Base-by-base conservation (phyloP, 805 yeast species). In the Kluyveromyces nonfermentans region DNA sequence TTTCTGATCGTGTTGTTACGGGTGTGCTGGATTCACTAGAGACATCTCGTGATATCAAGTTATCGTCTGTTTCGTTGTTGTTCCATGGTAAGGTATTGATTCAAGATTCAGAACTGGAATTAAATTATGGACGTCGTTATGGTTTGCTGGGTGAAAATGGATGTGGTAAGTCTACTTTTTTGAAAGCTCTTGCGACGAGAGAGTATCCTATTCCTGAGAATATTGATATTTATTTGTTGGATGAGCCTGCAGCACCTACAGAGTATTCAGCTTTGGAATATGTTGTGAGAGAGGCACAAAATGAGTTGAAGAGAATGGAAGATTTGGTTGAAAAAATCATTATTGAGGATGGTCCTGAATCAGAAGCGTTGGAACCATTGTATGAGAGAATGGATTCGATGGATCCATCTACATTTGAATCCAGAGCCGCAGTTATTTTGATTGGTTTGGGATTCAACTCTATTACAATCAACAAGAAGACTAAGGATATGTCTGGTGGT, bases 401-500 rank as follows among this genome's bases (percentile, higher is more conserved):
- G 90, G 98, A 93, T 65, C 95, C 98, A 37, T 63, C 88, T 41
- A 93, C 98, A 43, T 93, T 93, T 61, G 98, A 93, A 74, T 72
- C 93, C 37, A 80, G 98, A 69, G 98, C 98, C 45, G 95, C 98
- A 43, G 72, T 88, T 54, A 93, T 93, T 60, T 75, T 93, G 62
- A 85, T 85, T 54, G 98, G 98, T 89, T 78, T 93, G 67, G 98
- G 98, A 60, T 93, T 93, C 81, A 85, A 85, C 69, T 61, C 83
- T 45, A 69, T 70, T 53, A 90, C 97, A 45, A 90, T 93, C 61
- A 74, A 77, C 64, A 93, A 93, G 77, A 83, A 82, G 71, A 93
- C 98, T 60, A 89, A 87, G 70, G 97, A 93, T 64, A 93, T 93
- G 98, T 87, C 97, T 63, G 98, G 98, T 78, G 98, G 98, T 66